Percentiles rank a stretch among this genome's conserved stretches.
phyloP scores from a whole-genome alignment of 2,329 filamentous ascomycete genomes.

The Trichophyton simii region DNA sequence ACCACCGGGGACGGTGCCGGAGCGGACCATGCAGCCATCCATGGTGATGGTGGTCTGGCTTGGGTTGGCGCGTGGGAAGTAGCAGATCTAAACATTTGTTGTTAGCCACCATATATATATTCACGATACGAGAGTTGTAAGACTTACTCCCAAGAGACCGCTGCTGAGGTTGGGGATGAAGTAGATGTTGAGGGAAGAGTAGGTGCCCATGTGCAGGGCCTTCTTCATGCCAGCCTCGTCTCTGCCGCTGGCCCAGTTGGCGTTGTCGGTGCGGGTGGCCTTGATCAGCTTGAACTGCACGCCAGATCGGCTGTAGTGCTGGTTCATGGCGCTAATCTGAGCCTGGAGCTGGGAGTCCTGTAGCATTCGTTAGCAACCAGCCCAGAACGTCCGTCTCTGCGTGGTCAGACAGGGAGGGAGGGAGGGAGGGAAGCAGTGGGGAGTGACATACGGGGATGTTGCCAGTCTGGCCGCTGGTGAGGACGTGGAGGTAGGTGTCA shows the following conservation, averaged over 20 bases:
- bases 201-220: constrained; percentile 17
- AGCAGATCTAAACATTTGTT: constrained; percentile 5
- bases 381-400: too few species aligned
- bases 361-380: neutral
- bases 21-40: constrained; percentile 17
- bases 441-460: constrained; percentile 22
- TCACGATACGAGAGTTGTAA: neutral
- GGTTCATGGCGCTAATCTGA: constrained; percentile 14
- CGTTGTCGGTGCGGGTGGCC: constrained; percentile 11
- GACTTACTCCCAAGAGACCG: constrained; percentile 4
- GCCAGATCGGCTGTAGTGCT: constrained; percentile 9
- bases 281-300: constrained; percentile 10
- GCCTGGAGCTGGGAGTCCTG: constrained; percentile 9
- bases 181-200: constrained; percentile 20
- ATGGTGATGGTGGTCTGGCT: constrained; percentile 14
- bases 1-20: constrained; percentile 18
- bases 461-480: constrained; percentile 25
- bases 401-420: neutral
- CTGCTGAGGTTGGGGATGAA: constrained; percentile 12
- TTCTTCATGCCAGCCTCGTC: constrained; percentile 12
- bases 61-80: constrained; percentile 12
- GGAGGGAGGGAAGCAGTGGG: constrained; percentile 1
- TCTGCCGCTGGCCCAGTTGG: constrained; percentile 11
- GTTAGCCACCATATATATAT: neutral
- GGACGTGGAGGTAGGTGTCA: constrained; percentile 36